Evolutionary conservation across 2,329 filamentous ascomycete species (phyloP), one percentile per base, ranked within the genome.

Genomic region (Cladophialophora carrionii): DNA sequence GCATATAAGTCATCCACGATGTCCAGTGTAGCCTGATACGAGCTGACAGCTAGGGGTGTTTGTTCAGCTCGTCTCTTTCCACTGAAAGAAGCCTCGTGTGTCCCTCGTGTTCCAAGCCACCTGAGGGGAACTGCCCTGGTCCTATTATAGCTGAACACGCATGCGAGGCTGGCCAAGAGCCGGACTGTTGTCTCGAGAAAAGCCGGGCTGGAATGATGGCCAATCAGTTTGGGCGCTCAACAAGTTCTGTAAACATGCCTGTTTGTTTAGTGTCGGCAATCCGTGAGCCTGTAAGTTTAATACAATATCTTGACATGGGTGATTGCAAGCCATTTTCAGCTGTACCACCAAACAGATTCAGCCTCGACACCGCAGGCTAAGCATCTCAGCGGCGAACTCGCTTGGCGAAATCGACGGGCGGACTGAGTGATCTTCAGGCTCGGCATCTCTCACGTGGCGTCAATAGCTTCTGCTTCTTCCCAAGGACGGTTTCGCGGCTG

Each of bases 131-230:
- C n/a, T 48, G 56, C 10, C 29, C 4, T 34, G 52, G 29, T 34
- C 52, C 52, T 54, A 34, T 34, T 17, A 31, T 54, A 12, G 24
- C n/a, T 54, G 24, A 20, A 51, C 48, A 51, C 48, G 48, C 48
- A 17, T 17, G 22, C 20, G 22, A 51, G 9, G 22, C 48, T 51
- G 48, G 24, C 24, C 48, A 51, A 51, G 48, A 12, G 22, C 22
- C 14, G 20, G 48, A 22, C 20, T 26, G 9, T 51, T 6, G 17
- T 26, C 48, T 43, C 37, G 14, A 26, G 24, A 51, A 29, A 29
- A 26, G 24, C 48, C 17, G 22, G 24, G 48, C 22, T 7, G 5
- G 37, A 51, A 29, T 22, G 22, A 20, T 3, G 20, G 48, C 24
- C 24, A 29, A 51, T 51, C 48, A 51, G 14, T 0, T 8, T 7